phyloP scores from a whole-genome alignment of 2,329 filamentous ascomycete genomes.

The Paecilomyces dactylethromorphus region DNA sequence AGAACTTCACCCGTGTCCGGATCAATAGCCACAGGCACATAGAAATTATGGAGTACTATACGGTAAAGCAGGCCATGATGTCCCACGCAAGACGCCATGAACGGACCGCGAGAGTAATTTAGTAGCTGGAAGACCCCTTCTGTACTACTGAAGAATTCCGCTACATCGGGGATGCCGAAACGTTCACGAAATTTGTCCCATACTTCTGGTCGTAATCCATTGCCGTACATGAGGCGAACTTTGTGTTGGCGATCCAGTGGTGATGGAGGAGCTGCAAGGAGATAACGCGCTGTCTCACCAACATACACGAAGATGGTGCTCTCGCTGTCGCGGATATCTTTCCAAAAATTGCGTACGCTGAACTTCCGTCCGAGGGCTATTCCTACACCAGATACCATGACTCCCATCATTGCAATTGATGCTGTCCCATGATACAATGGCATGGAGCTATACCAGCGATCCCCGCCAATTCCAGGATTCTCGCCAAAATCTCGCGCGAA shows the following conservation, averaged over 20 bases:
- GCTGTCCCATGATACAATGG: slow-evolving; percentile 72
- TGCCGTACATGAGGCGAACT: slow-evolving; percentile 41
- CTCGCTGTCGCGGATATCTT: slow-evolving; percentile 59
- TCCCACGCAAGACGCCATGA: slow-evolving; percentile 58
- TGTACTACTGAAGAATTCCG: slow-evolving; percentile 72
- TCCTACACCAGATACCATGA: slow-evolving; percentile 46
- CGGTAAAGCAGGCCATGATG: slow-evolving; percentile 63
- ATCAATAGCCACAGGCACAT: slow-evolving; percentile 63
- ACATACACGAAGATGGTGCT: slow-evolving; percentile 72
- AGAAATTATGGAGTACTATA: slow-evolving; percentile 45
- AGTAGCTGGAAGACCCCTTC: slow-evolving; percentile 62
- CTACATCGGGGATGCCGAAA: slow-evolving; percentile 45
- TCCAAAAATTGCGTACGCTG: slow-evolving; percentile 64
- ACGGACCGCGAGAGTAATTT: slow-evolving; percentile 57
- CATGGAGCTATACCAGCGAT: slow-evolving; percentile 72
- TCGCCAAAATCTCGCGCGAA: slow-evolving; percentile 25
- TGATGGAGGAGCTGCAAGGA: slow-evolving; percentile 57
- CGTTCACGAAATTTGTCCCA: slow-evolving; percentile 53
- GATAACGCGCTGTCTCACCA: slow-evolving; percentile 68
- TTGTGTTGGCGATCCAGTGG: slow-evolving; percentile 40
- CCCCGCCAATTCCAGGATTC: slow-evolving; percentile 26
- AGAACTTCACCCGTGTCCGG: slow-evolving; percentile 60
- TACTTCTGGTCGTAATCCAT: slow-evolving; percentile 54
- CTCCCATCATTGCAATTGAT: slow-evolving; percentile 51
- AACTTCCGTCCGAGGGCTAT: slow-evolving; percentile 46